Conservation (phyloP, 2,329 filamentous ascomycete species). For the Pseudocercospora ulei region DNA sequence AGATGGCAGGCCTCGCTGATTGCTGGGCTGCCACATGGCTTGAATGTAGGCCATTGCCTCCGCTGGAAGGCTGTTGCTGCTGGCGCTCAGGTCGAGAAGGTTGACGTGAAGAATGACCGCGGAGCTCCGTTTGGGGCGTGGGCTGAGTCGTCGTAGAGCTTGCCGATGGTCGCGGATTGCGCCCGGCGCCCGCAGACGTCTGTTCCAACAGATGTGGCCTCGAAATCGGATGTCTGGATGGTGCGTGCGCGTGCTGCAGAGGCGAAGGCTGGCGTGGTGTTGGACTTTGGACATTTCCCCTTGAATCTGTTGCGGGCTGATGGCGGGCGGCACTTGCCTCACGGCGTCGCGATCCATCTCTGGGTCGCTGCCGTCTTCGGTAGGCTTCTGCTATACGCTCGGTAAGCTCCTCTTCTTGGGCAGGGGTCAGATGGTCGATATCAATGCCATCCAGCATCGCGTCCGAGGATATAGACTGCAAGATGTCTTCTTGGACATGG, state of each 20-base stretch:
- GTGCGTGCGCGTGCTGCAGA: constrained; percentile 29
- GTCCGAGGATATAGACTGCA: constrained; percentile 79
- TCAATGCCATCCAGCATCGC: constrained; percentile 81
- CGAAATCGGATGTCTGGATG: constrained; percentile 39
- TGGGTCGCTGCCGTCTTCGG: constrained; percentile 59
- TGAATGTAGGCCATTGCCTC: constrained; percentile 15
- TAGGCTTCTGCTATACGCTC: constrained; percentile 86
- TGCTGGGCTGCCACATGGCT: constrained; percentile 15
- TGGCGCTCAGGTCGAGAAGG: constrained; percentile 48
- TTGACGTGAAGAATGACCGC: constrained; percentile 33
- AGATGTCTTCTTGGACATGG: constrained; percentile 77
- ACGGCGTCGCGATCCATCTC: constrained; percentile 29
- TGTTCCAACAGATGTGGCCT: constrained; percentile 41
- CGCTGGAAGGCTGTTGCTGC: constrained; percentile 9
- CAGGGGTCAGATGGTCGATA: constrained; percentile 72
- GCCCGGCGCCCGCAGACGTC: constrained; percentile 30
- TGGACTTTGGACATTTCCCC: constrained; percentile 4
- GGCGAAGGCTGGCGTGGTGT: constrained; percentile 15
- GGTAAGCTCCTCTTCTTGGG: constrained; percentile 79
- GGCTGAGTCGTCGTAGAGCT: constrained; percentile 32
- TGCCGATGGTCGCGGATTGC: constrained; percentile 40
- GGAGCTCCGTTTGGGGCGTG: constrained; percentile 34
- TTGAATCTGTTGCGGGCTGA: constrained; percentile 5
- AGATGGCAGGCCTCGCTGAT: constrained; percentile 20
- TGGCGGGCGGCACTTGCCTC: constrained; percentile 11